phyloP scores from a whole-genome alignment of 164 flowering plant species.

The Vitis labrusca region DNA sequence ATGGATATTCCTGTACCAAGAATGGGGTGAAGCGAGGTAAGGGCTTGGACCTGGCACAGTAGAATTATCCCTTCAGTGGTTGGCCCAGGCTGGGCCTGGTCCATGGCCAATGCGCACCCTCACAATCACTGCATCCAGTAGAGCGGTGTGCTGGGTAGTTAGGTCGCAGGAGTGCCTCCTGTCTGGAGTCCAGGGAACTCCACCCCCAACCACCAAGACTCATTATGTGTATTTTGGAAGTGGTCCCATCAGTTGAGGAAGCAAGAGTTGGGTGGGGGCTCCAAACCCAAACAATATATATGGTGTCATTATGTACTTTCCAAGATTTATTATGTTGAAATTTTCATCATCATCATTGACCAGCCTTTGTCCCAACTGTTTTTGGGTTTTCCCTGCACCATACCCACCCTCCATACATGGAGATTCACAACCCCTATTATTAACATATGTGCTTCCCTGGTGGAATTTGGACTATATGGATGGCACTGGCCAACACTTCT shows the following conservation, averaged over 20 bases:
- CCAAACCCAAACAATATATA: not conserved
- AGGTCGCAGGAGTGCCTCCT: slow-evolving; percentile 25
- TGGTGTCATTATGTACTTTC: slow-evolving; percentile 8
- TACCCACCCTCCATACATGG: slow-evolving; percentile 1
- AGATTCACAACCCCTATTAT: not conserved
- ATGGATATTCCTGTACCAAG: too few relatives aligned
- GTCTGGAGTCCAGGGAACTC: slow-evolving; percentile 20
- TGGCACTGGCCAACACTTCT: too few relatives aligned
- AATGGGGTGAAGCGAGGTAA: too few relatives aligned
- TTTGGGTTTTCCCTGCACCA: not conserved
- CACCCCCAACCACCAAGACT: not conserved
- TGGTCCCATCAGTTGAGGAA: slow-evolving; percentile 6
- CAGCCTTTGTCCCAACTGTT: slow-evolving; percentile 6
- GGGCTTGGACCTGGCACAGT: not conserved
- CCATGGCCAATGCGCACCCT: not conserved
- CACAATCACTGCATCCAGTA: not conserved
- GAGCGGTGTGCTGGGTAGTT: slow-evolving; percentile 13
- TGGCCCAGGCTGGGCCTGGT: slow-evolving; percentile 1
- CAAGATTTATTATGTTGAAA: slow-evolving; percentile 3
- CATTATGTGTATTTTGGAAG: not conserved
- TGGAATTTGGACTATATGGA: too few relatives aligned
- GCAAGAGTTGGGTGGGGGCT: not conserved
- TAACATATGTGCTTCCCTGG: too few relatives aligned
- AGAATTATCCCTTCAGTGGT: slow-evolving; percentile 5
- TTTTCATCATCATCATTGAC: slow-evolving; percentile 7